Conservation (phyloP, 225 moss, liverwort and hornwort species). For the Physcomitrellopsis africana region DNA sequence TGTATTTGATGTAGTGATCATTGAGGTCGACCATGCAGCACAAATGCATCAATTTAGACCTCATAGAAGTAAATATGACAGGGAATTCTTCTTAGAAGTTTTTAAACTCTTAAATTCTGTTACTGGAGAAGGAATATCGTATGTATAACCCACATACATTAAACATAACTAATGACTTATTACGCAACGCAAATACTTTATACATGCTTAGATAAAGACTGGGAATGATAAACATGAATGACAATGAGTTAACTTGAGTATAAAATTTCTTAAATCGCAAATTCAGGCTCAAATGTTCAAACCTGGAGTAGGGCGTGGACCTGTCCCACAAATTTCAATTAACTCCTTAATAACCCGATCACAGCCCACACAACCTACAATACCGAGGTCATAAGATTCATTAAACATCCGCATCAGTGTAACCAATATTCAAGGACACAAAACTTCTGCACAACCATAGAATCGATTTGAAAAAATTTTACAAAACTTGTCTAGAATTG, state of each 20-base stretch:
- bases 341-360: slow-evolving; percentile 91
- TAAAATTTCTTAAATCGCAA: slow-evolving; percentile 15
- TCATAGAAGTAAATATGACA: slow-evolving; percentile 5
- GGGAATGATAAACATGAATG: background rate
- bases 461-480: slow-evolving; percentile 13
- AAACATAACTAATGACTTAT: background rate
- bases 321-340: slow-evolving; percentile 91
- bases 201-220: slow-evolving; percentile 6
- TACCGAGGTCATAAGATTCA: slow-evolving; percentile 2
- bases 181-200: background rate
- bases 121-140: too few relatives aligned
- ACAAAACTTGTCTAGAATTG: slow-evolving; percentile 17
- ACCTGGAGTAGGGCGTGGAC: slow-evolving; percentile 66
- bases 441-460: background rate
- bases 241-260: background rate
- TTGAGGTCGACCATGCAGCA: background rate
- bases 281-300: slow-evolving; percentile 1
- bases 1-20: background rate
- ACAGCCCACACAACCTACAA: slow-evolving; percentile 91
- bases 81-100: background rate
- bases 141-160: background rate
- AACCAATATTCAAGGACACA: slow-evolving; percentile 4
- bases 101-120: too few relatives aligned
- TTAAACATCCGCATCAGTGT: slow-evolving; percentile 19
- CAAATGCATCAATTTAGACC: background rate